Base-by-base conservation (phyloP, 2,329 filamentous ascomycete genomes). In the Xylaria sp. region DNA sequence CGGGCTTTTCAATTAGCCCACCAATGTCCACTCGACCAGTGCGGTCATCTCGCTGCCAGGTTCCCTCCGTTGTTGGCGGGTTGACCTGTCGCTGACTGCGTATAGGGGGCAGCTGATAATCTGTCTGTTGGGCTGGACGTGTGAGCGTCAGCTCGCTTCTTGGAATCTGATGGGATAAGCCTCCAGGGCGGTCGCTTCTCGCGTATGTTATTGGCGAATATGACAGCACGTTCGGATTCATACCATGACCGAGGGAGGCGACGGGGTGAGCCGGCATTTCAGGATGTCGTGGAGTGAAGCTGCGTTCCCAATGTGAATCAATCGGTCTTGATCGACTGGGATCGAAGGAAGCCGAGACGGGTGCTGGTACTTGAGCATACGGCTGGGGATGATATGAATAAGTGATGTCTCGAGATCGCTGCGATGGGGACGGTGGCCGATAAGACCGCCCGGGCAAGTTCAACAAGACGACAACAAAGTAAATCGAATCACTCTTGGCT, bases 401-500 rank as follows among this genome's bases (percentile, higher is more conserved):
- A 13, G 73, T 71, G 49, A 75, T 66, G 16, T 81, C 78, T 59
- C 78, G 72, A 9, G 73, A 65, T 55, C 79, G 75, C 13, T 76
- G 76, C 10, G 80, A 78, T 3, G 78, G 77, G 2, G 78, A 76
- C 2, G 76, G 76, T 55, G 79, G 79, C 34, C 76, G 72, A 50
- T 73, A 73, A 13, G 74, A 70, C 44, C 75, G 75, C 2, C 73
- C 60, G 1, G 71, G 69, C 0, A 75, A 63, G 30, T 66, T 73
- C 59, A 85, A 68, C 47, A 79, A 65, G 57, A 86, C 66, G 6
- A 85, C 80, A 48, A 87, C 78, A 64, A 86, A 86, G 69, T 84
- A 87, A 59, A 85, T 83, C 46, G 83, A 84, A 3, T 83, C 81
- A 62, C 80, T 80, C 66, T 85, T 87, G 10, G 79, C 81, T 35